Evolutionary conservation across 306 rosid genomes (phyloP), one percentile per base, ranked within the genome.

Genomic region (Pueraria montana): DNA sequence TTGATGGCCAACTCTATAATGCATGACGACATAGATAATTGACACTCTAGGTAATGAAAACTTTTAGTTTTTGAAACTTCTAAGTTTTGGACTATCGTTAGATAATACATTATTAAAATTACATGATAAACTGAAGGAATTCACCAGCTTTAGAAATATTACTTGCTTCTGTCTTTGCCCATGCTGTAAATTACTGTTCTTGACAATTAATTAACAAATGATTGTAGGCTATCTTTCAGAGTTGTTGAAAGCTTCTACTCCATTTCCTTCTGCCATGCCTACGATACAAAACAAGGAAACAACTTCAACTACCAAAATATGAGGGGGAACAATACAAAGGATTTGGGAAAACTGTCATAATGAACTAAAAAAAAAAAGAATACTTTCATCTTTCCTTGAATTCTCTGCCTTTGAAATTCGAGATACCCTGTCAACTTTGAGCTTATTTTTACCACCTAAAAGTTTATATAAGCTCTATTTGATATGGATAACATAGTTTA

Each of bases 241-340:
- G 76, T 69, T 24, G 74, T 16, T 72, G 78, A 63, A 59, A 96
- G 97, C 89, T 89, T 92, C 72, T 52, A 81, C 83, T 92, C 94
- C 90, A 98, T 92, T 88, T 92, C 97, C 80, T 87, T 96, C 86
- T 89, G 98, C 85, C 88, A 55, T 36, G 87, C 63, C 99, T 96
- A 81, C 48, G 8, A 79, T 74, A 12, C 73, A 77, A 80, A 62
- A 65, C 20, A 24, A 55, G 76, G 78, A 24, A 85, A 64, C 32
- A 83, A 38, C 71, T 58, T 82, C 52, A 77, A 82, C 61, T 27
- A 83, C 75, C 45, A 63, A 74, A 77, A 26, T 50, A 74, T 66
- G 42, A 50, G 63, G 63, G 27, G 11, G 23, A 68, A 23, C 18
- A 21, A 21, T 2, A 48, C 56, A 79, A 16, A 26, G 18, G 63